Base-by-base conservation (phyloP, 2,329 filamentous ascomycete species). In the Pseudocercospora macadamiae region DNA sequence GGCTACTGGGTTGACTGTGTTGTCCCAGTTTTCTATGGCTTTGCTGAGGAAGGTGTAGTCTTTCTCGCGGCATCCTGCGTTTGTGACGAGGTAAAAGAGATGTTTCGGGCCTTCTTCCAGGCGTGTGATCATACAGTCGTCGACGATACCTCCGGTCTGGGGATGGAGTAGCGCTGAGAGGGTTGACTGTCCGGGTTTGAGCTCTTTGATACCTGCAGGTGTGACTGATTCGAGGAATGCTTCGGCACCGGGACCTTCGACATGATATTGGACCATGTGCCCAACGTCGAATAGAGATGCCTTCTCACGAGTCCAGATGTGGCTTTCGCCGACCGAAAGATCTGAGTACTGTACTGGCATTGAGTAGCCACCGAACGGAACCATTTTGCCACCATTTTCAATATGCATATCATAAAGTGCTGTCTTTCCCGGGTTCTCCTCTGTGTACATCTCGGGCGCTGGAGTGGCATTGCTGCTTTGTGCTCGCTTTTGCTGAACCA, bases 271-370 rank as follows among this genome's bases (percentile, higher is more conserved):
- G 54, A 88, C 84, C 93, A 97, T 97, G 79, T 97, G 95, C 74
- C 89, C 89, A 55, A 97, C 95, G 76, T 99, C 95, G 72, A 99
- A 99, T 64, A 99, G 79, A 64, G 92, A 96, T 58, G 91, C 89
- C 76, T 93, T 89, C 68, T 86, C 83, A 55, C 95, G 87, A 14
- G 95, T 97, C 83, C 93, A 97, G 69, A 87, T 83, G 80, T 97
- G 95, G 53, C 91, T 96, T 61, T 92, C 90, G 66, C 85, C 83
- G 64, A 97, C 89, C 67, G 89, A 88, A 65, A 90, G 82, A 65
- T 87, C 84, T 30, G 82, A 77, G 79, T 97, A 99, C 75, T 95
- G 89, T 44, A 99, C 87, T 6, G 95, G 95, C 91, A 99, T 97
- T 68, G 85, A 82, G 79, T 88, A 96, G 66, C 91, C 92, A 64